Base-by-base conservation (phyloP, 805 yeast genomes). In the Saturnispora serradocipensis region DNA sequence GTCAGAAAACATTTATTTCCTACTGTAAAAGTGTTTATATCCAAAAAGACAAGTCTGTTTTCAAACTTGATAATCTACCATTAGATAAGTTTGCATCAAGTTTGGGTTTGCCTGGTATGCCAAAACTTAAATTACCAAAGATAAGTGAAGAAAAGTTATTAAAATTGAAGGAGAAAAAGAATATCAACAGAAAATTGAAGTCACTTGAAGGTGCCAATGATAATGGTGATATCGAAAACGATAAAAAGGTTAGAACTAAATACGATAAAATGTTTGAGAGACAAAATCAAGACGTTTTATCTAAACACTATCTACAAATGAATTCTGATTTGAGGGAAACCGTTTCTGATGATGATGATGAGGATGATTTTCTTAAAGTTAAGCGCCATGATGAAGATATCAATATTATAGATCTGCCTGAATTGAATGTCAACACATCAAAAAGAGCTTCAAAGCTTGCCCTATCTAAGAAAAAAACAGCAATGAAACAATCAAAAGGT, bases 241-340 rank as follows among this genome's bases (percentile, higher is more conserved):
- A 67, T 1, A 73, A 64, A 51, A 76, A 77, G 58, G 84, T 81
- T 2, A 79, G 89, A 61, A 93, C 97, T 15, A 91, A 86, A 66
- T 88, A 88, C 63, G 99, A 93, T 67, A 80, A 90, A 56, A 90
- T 93, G 96, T 93, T 93, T 69, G 95, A 88, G 66, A 80, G 99
- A 66, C 77, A 86, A 65, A 93, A 93, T 67, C 98, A 93, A 71
- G 85, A 86, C 49, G 95, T 93, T 18, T 73, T 93, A 49, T 84
- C 96, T 46, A 93, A 90, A 59, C 95, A 91, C 65, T 93, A 89
- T 64, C 67, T 82, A 67, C 86, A 81, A 54, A 74, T 93, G 67
- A 82, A 88, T 2, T 78, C 77, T 13, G 73, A 67, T 39, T 59
- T 66, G 27, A 50, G 48, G 7, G 65, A 59, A 9, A 67, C 63